Evolutionary conservation across 2,329 filamentous ascomycete genomes (phyloP), one percentile per base, ranked within the genome.

Genomic region (Harringtonia aguacate): DNA sequence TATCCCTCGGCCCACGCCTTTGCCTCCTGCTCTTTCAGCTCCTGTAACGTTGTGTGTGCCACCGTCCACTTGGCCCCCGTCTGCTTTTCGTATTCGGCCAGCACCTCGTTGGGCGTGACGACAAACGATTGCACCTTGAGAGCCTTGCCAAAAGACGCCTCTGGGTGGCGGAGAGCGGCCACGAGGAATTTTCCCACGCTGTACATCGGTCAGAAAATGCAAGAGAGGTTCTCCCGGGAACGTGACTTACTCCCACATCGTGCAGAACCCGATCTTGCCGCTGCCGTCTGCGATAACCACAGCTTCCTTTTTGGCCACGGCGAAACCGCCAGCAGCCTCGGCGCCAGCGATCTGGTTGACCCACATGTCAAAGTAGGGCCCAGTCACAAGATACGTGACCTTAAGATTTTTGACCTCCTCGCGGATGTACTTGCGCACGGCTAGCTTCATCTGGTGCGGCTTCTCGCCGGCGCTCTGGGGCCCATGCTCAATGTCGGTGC

Each of bases 51-150:
- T 2, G 68, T 77, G 49, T 73, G 68, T 8, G 60, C 62, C 10
- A 77, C 63, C 0, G 66, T 59, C 78, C 79, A 84, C 48, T 70
- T 62, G 14, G 61, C 59, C 4, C 70, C 73, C 0, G 77, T 81
- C 59, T 85, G 81, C 51, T 67, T 74, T 61, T 85, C 77, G 52
- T 80, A 84, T 56, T 84, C 81, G n/a, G 67, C 67, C 18, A 84
- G 56, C 18, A 86, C 78, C 22, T 76, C 62, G 9, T 73, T 68
- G 0, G 79, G 74, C 0, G 77, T 84, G 3, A 74, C 70, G 0
- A 81, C 79, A 51, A 86, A 87, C 0, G 81, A 86, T 54, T 86
- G 81, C 2, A 86, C 78, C 46, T 76, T 80, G 29, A 86, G 61
- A 0, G 75, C 71, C 43, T 72, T 70, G 50, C 75, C 74, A 29